phyloP scores from a whole-genome alignment of 1,284 basidiomycete species.

The Trametes sp. region DNA sequence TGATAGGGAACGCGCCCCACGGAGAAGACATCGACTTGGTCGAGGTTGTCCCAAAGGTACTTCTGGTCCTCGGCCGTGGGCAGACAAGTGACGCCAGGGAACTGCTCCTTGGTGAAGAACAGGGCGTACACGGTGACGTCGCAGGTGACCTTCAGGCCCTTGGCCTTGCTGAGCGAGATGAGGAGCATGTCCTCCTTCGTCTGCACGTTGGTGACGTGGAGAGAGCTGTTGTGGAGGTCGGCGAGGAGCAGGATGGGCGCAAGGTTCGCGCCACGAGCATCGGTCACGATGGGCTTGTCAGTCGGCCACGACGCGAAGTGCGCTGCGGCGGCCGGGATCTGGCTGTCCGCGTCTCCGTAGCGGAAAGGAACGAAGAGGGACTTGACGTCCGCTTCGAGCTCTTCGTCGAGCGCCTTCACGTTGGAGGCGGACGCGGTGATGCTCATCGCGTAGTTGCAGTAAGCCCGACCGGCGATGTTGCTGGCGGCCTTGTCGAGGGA shows the following conservation, averaged over 20 bases:
- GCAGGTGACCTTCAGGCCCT: conserved; percentile 94
- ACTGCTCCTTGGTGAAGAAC: conserved; percentile 88
- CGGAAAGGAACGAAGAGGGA: conserved; percentile 87
- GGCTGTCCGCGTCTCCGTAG: conserved; percentile 55
- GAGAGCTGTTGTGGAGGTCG: conserved; percentile 87
- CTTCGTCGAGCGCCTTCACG: conserved; percentile 72
- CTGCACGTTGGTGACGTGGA: conserved; percentile 95
- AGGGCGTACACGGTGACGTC: conserved; percentile 94
- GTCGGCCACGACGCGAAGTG: conserved; percentile 93
- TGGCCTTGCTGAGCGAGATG: conserved; percentile 95
- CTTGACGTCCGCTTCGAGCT: conserved; percentile 80
- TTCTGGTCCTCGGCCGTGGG: conserved; percentile 85
- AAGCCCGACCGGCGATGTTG: conserved; percentile 69
- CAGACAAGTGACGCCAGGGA: conserved; percentile 70
- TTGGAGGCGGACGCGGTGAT: conserved; percentile 81
- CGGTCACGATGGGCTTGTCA: conserved; percentile 93
- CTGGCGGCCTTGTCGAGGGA: conserved; percentile 75
- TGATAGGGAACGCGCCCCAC: conserved; percentile 87
- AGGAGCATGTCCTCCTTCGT: conserved; percentile 89
- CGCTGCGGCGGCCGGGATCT: conserved; percentile 74
- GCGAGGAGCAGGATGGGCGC: conserved; percentile 95
- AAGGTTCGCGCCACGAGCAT: conserved; percentile 91
- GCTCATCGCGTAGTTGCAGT: conserved; percentile 89
- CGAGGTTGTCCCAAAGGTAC: conserved; percentile 88
- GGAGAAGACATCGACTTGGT: conserved; percentile 91